These are phyloP conservation scores for Fusarium sp. DNA, from an alignment of 2,329 filamentous ascomycete genomes.

Conservation along the genomic window DNA sequence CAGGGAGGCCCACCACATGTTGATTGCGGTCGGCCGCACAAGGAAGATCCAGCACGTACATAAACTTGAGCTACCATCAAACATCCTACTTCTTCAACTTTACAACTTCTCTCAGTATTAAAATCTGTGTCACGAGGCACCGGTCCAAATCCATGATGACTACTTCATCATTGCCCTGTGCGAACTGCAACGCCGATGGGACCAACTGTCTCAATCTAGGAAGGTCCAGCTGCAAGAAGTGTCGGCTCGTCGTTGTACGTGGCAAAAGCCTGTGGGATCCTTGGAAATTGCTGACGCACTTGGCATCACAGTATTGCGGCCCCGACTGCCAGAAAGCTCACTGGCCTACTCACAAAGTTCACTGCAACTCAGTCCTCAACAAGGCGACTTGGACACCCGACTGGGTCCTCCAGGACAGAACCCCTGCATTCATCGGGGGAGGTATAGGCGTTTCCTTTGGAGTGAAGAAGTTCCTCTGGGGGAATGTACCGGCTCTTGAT, in stretches of 20 bases:
- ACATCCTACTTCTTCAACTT: neutral
- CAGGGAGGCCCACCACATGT: neutral
- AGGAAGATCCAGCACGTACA: neutral
- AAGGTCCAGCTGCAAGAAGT: neutral
- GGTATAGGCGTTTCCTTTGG: neutral
- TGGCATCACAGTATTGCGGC: slow-evolving; percentile 10
- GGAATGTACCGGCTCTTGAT: slow-evolving; percentile 23
- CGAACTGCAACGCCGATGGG: neutral
- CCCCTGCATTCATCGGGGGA: neutral
- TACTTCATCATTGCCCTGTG: neutral
- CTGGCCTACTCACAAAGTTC: neutral
- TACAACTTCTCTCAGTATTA: neutral
- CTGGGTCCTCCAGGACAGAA: neutral
- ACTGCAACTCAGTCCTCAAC: neutral
- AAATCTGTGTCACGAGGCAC: neutral
- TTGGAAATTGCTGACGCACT: neutral
- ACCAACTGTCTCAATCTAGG: accelerated
- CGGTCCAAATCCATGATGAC: neutral
- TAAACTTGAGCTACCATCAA: neutral
- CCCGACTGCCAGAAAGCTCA: slow-evolving; percentile 3
- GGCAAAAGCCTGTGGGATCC: too few relatives aligned
- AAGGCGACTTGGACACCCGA: neutral
- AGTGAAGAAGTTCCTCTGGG: slow-evolving; percentile 4
- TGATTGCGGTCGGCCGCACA: neutral
- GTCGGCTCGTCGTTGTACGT: neutral